These are phyloP conservation scores for Auriscalpium vulgare DNA, from an alignment of 768 basidiomycete genomes.

Conservation along the genomic window DNA sequence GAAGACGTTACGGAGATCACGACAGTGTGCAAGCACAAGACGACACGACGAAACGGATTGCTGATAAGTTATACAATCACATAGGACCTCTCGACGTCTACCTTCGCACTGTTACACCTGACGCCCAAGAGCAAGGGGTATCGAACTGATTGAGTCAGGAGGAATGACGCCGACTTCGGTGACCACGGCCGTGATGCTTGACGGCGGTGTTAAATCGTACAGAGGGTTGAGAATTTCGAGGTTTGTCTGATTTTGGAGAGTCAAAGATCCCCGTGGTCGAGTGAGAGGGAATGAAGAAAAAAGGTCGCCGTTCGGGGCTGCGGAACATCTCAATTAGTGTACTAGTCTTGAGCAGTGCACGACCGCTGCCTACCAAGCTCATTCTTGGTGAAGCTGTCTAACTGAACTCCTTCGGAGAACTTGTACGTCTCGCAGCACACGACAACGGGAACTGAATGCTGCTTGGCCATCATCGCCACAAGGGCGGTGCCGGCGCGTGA, in stretches of 20 bases:
- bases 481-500: slow-evolving; percentile 92
- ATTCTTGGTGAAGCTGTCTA: slow-evolving; percentile 94
- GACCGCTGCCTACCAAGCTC: slow-evolving; percentile 64
- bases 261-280: slow-evolving; percentile 23
- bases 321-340: background rate
- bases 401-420: slow-evolving; percentile 84
- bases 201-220: slow-evolving; percentile 91
- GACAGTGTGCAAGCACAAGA: background rate
- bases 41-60: slow-evolving; percentile 4
- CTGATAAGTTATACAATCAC: slow-evolving; percentile 13
- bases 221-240: slow-evolving; percentile 80
- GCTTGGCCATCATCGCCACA: slow-evolving; percentile 94
- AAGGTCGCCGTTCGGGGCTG: slow-evolving; percentile 24
- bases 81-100: background rate
- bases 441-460: slow-evolving; percentile 83
- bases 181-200: slow-evolving; percentile 89
- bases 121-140: slow-evolving; percentile 57
- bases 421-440: slow-evolving; percentile 99
- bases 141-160: slow-evolving; percentile 81
- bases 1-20: background rate
- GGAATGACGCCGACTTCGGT: slow-evolving; percentile 96
- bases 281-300: slow-evolving; percentile 27
- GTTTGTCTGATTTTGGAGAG: slow-evolving; percentile 33
- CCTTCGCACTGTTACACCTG: slow-evolving; percentile 5
- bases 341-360: background rate